Conservation (phyloP, 352 stramenopile genomes). For the Phytophthora melonis region DNA sequence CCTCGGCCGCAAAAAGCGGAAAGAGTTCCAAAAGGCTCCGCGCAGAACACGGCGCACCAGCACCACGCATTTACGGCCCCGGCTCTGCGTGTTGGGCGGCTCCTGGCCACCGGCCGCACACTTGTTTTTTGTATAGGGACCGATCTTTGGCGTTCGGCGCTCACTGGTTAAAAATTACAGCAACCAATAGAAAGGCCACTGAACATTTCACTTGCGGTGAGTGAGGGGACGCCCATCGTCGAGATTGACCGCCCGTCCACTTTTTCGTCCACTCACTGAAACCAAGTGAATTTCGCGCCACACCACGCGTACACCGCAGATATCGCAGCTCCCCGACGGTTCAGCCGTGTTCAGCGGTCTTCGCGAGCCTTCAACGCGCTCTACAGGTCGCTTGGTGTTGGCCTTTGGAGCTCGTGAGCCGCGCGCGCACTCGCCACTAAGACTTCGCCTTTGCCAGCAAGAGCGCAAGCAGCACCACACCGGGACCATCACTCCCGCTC, state of each 20-base stretch:
- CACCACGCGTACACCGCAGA: neutral
- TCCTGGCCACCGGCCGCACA: slow-evolving; percentile 34
- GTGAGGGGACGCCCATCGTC: slow-evolving; percentile 24
- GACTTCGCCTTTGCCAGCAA: slow-evolving; percentile 56
- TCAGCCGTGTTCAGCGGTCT: slow-evolving; percentile 28
- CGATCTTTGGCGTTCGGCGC: slow-evolving; percentile 19
- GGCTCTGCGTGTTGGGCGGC: slow-evolving; percentile 26
- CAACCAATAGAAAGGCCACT: slow-evolving; percentile 1
- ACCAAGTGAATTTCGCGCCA: slow-evolving; percentile 19
- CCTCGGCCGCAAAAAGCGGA: slow-evolving; percentile 69
- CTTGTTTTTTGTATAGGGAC: slow-evolving; percentile 30
- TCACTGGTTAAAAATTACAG: neutral
- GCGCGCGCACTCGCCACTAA: slow-evolving; percentile 17
- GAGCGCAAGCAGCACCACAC: slow-evolving; percentile 38
- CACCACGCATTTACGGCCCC: slow-evolving; percentile 59
- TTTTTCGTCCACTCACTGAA: slow-evolving; percentile 28
- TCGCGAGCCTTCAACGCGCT: neutral
- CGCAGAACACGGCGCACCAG: slow-evolving; percentile 53
- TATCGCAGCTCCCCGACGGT: slow-evolving; percentile 14
- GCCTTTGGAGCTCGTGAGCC: neutral
- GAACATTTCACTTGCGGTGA: slow-evolving; percentile 17
- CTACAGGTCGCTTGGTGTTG: neutral
- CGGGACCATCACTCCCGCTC: slow-evolving; percentile 25
- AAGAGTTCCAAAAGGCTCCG: slow-evolving; percentile 58
- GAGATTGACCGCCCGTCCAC: slow-evolving; percentile 6